A percentile compares a stretch with the other conserved stretches of the same genome.
Conservation (phyloP, 768 basidiomycete genomes). For the Candolleomyces aberdarensis region DNA sequence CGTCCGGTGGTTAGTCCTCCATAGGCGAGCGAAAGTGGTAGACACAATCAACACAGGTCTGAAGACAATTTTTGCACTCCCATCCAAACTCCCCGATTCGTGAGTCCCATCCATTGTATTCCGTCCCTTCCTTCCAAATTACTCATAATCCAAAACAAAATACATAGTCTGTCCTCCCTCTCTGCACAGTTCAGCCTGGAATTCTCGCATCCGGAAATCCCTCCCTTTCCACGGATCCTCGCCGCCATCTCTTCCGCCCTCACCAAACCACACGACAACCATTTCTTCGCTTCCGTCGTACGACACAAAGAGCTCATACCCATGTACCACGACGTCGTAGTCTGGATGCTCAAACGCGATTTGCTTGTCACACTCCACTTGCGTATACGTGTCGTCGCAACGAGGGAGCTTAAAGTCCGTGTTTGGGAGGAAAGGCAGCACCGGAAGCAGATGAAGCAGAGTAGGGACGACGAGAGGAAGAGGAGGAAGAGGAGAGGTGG, state of each 20-base stretch:
- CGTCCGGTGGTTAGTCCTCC: conserved; percentile 91
- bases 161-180: conserved; percentile 48
- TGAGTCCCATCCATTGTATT: conserved; percentile 35
- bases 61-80: conserved; percentile 78
- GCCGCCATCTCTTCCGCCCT: conserved; percentile 69
- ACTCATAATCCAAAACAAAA: background rate
- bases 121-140: background rate
- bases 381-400: conserved; percentile 79
- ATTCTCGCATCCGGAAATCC: conserved; percentile 61
- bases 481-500: conserved; percentile 12
- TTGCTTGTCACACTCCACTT: conserved; percentile 84
- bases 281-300: conserved; percentile 81
- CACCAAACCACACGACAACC: conserved; percentile 60
- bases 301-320: conserved; percentile 62
- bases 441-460: conserved; percentile 4
- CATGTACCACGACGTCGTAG: conserved; percentile 76
- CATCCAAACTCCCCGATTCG: conserved; percentile 60
- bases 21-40: conserved; percentile 85
- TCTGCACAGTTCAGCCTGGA: conserved; percentile 55
- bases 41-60: conserved; percentile 78
- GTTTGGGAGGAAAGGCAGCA: conserved; percentile 50
- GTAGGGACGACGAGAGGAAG: conserved; percentile 15
- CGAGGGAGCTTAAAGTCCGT: conserved; percentile 66
- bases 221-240: conserved; percentile 70
- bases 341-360: conserved; percentile 90